Conservation (phyloP, 2,329 filamentous ascomycete genomes). For the Rhynchosporium graminicola region DNA sequence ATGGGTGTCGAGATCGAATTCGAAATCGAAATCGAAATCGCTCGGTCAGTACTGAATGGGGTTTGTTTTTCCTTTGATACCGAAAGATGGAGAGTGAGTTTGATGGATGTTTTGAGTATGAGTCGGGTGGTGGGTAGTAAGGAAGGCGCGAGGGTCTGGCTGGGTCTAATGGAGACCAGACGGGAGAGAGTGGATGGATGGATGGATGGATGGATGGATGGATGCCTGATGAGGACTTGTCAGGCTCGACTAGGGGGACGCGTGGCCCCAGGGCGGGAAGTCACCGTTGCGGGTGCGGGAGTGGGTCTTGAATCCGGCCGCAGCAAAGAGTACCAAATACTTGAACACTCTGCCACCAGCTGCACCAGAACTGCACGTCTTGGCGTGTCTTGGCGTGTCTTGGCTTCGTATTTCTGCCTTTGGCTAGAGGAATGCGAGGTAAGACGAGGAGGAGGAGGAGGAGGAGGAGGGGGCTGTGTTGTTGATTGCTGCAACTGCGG, state of each 20-base stretch:
- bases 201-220: conserved; percentile 18
- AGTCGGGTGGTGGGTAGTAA: neutral
- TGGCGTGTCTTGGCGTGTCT: neutral
- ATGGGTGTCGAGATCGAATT: too few relatives aligned
- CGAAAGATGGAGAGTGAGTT: conserved; percentile 7
- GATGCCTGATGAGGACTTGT: conserved; percentile 27
- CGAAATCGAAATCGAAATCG: conserved; percentile 2
- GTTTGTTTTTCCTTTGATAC: conserved; percentile 5
- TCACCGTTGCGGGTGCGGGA: conserved; percentile 10
- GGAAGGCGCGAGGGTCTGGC: neutral
- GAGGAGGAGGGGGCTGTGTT: neutral
- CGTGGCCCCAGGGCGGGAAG: conserved; percentile 24
- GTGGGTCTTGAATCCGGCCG: conserved; percentile 11
- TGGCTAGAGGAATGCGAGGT: neutral
- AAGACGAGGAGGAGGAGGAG: neutral
- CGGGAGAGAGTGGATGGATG: too few relatives aligned
- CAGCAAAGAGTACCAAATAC: neutral
- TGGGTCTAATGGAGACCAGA: too few relatives aligned
- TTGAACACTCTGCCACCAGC: too few relatives aligned
- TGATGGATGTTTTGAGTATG: neutral
- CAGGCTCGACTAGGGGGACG: conserved; percentile 26
- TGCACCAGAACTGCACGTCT: too few relatives aligned
- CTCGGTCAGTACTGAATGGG: conserved; percentile 6
- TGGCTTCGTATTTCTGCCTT: neutral
- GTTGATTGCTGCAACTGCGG: neutral